phyloP scores from a whole-genome alignment of 352 stramenopile species.

The Hyaloperonospora brassicae region DNA sequence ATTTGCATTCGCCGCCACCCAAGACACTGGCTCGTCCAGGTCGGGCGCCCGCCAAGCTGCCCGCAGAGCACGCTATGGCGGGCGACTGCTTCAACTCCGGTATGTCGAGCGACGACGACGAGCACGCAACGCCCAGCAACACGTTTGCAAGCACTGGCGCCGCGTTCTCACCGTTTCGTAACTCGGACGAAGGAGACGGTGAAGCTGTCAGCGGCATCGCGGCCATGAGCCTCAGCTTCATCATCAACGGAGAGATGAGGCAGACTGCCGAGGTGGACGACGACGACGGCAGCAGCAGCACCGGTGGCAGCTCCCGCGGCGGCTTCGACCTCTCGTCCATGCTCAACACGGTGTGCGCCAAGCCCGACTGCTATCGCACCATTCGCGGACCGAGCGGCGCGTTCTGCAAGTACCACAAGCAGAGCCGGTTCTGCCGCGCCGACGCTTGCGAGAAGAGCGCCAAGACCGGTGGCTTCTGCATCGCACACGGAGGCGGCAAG shows the following conservation, averaged over 20 bases:
- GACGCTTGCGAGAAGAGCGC: conserved; percentile 62
- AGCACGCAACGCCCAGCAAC: conserved; percentile 25
- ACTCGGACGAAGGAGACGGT: conserved; percentile 25
- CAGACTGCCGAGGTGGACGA: conserved; percentile 19
- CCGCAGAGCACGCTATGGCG: conserved; percentile 23
- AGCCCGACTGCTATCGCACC: conserved; percentile 69
- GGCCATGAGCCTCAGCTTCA: conserved; percentile 80
- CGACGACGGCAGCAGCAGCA: conserved; percentile 30
- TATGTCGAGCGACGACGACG: conserved; percentile 28
- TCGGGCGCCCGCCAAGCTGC: conserved; percentile 12
- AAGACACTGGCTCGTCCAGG: conserved; percentile 22
- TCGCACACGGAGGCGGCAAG: conserved; percentile 65
- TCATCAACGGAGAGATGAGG: conserved; percentile 61
- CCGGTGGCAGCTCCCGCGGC: conserved; percentile 21
- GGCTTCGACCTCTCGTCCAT: conserved; percentile 55
- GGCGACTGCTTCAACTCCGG: conserved; percentile 22
- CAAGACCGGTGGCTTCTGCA: conserved; percentile 74
- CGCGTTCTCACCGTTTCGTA: conserved; percentile 12
- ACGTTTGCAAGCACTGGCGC: conserved; percentile 3
- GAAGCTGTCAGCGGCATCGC: conserved; percentile 48
- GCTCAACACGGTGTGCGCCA: conserved; percentile 75
- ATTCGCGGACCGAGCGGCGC: conserved; percentile 53
- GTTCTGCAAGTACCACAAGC: conserved; percentile 84
- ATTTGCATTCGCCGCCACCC: conserved; percentile 23
- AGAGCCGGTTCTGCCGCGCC: conserved; percentile 69